Base-by-base conservation (phyloP, 1,284 basidiomycete species). In the Peniophora sp. region DNA sequence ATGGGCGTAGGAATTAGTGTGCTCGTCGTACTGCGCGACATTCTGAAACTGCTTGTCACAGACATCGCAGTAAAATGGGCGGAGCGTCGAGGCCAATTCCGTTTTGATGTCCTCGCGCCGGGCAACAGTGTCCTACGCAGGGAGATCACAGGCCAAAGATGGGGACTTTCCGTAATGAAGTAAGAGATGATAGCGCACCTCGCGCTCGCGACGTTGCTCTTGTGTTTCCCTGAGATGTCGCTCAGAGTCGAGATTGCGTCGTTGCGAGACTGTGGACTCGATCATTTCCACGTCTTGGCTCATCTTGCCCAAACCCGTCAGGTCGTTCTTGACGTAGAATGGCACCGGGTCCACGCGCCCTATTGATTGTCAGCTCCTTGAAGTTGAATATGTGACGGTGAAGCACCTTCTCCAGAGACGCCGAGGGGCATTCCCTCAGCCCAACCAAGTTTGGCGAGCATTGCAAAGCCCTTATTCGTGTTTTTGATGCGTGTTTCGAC, bases 41-140 rank as follows among this genome's bases (percentile, higher is more conserved):
- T 76, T 90, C 61, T 82, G 75, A 66, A 89, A 91, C 63, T 90
- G 88, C 62, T 90, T 90, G 56, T 89, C 87, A 68, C 88, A 92
- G 17, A 89, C 73, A 24, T 73, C 68, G 62, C 88, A 92, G 62
- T 88, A 89, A 67, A 91, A 91, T 6, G 86, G 73, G 32, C 75
- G 75, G 47, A 91, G 73, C 3, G 81, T 81, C 47, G 72, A 73
- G 2, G 75, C 76, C 37, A 91, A 79, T 62, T 90, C 83, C 32
- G 71, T 73, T 56, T 81, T 74, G 24, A 89, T 68, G 5, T 83
- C 83, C 12, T 72, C 76, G 55, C 77, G 78, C 51, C 79, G 82
- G 11, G 85, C 85, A 1, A 82, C 86, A 1, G 64, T 57, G 54
- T 83, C 82, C 88, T 91, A 61, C 22, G 45, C 46, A 48, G 49